Evolutionary conservation across 2,329 filamentous ascomycete species (phyloP).

Genomic region (Nemania serpens): DNA sequence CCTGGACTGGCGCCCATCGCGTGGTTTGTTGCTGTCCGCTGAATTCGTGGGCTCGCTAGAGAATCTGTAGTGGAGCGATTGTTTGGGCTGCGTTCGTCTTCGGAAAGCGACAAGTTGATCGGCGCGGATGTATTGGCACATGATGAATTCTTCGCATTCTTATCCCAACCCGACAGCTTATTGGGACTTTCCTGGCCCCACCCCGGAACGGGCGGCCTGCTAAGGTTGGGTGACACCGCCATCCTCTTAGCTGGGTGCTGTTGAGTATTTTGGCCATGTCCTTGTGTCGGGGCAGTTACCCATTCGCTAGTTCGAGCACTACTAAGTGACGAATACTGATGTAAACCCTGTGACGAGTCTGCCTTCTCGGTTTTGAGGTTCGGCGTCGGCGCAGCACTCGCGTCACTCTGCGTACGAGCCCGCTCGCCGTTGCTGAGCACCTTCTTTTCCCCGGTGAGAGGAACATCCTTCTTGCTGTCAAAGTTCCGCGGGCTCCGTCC

Average conservation of each 20-base stretch:
- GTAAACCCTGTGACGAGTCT: constrained; percentile 36
- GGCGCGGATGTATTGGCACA: constrained; percentile 43
- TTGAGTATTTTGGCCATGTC: constrained; percentile 38
- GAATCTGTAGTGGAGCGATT: constrained; percentile 55
- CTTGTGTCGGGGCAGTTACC: constrained; percentile 45
- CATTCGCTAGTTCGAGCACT: constrained; percentile 50
- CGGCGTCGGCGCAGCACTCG: constrained; percentile 35
- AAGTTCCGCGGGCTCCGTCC: constrained; percentile 94
- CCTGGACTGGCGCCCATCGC: constrained; percentile 62
- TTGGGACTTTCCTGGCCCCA: constrained; percentile 46
- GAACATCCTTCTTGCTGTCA: constrained; percentile 73
- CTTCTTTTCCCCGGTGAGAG: constrained; percentile 53
- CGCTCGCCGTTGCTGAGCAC: constrained; percentile 53
- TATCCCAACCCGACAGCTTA: constrained; percentile 32
- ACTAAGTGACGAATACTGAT: constrained; percentile 35
- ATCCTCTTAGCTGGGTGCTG: constrained; percentile 56
- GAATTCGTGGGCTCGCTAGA: constrained; percentile 53
- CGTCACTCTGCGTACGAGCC: constrained; percentile 47
- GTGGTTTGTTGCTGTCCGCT: constrained; percentile 41
- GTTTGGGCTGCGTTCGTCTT: constrained; percentile 62
- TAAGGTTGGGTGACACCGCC: constrained; percentile 56
- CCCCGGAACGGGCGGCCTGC: constrained; percentile 58
- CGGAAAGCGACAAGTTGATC: constrained; percentile 61
- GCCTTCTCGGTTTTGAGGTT: constrained; percentile 41
- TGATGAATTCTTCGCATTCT: constrained; percentile 33